phyloP scores from a whole-genome alignment of 345 rosid species.

The Lumnitzera littorea region DNA sequence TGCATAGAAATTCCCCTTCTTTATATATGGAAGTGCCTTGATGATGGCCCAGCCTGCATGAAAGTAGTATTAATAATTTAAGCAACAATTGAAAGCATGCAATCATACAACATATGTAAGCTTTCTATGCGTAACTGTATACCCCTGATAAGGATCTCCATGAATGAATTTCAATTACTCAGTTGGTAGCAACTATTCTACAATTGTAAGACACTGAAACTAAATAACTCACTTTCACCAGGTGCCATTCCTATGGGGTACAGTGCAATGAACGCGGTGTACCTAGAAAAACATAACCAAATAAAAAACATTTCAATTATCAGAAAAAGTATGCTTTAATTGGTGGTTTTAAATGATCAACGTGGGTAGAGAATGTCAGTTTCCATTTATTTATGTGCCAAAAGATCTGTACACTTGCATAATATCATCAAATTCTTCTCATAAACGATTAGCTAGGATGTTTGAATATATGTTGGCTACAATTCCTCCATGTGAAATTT shows the following conservation, averaged over 20 bases:
- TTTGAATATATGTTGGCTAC: not conserved
- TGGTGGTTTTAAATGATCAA: too few relatives aligned
- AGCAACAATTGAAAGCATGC: not conserved
- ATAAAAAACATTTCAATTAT: not conserved
- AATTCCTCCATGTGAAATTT: not conserved
- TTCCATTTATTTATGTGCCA: too few relatives aligned
- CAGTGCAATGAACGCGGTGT: constrained; percentile 61
- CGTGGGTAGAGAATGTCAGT: too few relatives aligned
- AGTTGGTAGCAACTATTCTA: too few relatives aligned
- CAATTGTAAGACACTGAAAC: not conserved
- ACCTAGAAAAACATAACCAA: constrained; percentile 32
- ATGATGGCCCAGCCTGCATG: constrained; percentile 67
- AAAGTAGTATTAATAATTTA: constrained; percentile 1
- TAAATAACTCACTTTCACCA: constrained; percentile 69
- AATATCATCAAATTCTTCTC: too few relatives aligned
- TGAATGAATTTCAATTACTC: too few relatives aligned
- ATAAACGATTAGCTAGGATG: too few relatives aligned
- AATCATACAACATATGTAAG: not conserved
- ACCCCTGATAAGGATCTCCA: too few relatives aligned
- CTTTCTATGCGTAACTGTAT: not conserved
- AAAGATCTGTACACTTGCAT: too few relatives aligned
- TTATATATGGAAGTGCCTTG: constrained; percentile 63
- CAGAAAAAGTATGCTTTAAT: too few relatives aligned
- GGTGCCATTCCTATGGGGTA: constrained; percentile 60
- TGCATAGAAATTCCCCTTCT: constrained; percentile 48